A percentile compares a stretch with the other conserved stretches of the same genome.
Conservation (phyloP, 2,329 filamentous ascomycete genomes). For the Claviceps digitariae region DNA sequence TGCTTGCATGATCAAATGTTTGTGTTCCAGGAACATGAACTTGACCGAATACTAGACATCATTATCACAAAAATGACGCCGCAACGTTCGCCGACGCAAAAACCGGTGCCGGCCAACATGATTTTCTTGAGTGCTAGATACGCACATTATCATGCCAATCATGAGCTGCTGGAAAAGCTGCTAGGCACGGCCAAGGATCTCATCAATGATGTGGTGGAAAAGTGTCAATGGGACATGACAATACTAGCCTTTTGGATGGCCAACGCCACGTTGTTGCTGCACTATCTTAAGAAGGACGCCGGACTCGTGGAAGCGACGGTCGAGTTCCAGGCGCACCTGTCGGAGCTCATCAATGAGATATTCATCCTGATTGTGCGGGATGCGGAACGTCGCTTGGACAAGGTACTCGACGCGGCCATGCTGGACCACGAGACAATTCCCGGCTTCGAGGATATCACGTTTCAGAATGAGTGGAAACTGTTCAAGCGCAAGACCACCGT, state of each 20-base stretch:
- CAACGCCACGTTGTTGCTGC: constrained; percentile 85
- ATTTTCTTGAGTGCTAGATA: constrained; percentile 92
- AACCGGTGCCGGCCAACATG: constrained; percentile 93
- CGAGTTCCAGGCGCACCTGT: constrained; percentile 84
- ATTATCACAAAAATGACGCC: constrained; percentile 98
- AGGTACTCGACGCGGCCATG: constrained; percentile 85
- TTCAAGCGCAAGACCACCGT: constrained; percentile 85
- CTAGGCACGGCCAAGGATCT: constrained; percentile 83
- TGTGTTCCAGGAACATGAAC: constrained; percentile 90
- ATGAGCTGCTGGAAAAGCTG: constrained; percentile 67
- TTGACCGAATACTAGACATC: constrained; percentile 84
- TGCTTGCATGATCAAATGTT: constrained; percentile 99
- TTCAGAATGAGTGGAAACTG: constrained; percentile 97
- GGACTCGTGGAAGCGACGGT: constrained; percentile 69
- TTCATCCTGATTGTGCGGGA: constrained; percentile 96
- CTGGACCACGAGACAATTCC: constrained; percentile 97
- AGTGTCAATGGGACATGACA: constrained; percentile 98
- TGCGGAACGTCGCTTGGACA: constrained; percentile 90
- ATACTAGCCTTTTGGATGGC: constrained; percentile 98
- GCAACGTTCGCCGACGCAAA: constrained; percentile 89
- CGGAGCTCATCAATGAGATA: constrained; percentile 93
- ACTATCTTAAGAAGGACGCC: constrained; percentile 90
- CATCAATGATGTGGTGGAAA: constrained; percentile 94
- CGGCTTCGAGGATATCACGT: constrained; percentile 90
- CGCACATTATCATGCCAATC: constrained; percentile 88